phyloP scores from a whole-genome alignment of 306 rosid species.

The Adenanthera pavonina region DNA sequence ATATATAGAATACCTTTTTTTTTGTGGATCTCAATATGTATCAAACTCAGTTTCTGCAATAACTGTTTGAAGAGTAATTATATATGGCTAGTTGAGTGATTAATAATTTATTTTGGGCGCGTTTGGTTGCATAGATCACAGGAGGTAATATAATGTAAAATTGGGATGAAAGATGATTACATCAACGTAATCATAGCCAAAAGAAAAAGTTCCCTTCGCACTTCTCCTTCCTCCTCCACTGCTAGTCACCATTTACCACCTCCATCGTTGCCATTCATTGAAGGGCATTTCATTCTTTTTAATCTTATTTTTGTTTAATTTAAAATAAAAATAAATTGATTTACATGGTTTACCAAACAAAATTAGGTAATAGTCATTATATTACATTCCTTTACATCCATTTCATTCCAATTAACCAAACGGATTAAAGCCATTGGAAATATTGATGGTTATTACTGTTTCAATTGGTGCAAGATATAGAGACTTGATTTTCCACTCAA shows the following conservation, averaged over 20 bases:
- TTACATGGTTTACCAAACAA: not conserved
- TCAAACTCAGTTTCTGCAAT: too few relatives aligned
- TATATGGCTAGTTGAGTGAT: too few relatives aligned
- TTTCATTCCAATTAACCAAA: not conserved
- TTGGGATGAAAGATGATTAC: not conserved
- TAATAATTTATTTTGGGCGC: too few relatives aligned
- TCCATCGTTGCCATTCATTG: not conserved
- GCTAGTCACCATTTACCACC: not conserved
- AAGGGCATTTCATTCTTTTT: not conserved
- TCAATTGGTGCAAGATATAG: too few relatives aligned
- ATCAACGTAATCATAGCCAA: not conserved
- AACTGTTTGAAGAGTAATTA: too few relatives aligned
- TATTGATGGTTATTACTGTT: too few relatives aligned
- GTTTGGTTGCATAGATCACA: too few relatives aligned
- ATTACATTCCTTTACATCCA: not conserved
- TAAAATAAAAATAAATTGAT: not conserved
- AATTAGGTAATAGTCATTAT: not conserved
- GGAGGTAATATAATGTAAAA: too few relatives aligned
- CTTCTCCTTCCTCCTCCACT: not conserved
- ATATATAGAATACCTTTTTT: too few relatives aligned
- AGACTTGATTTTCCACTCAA: too few relatives aligned
- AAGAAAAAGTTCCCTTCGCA: not conserved
- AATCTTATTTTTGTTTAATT: not conserved
- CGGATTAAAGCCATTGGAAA: not conserved
- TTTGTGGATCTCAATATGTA: too few relatives aligned